Evolutionary conservation across 768 basidiomycete species (phyloP).

Genomic region (Punctularia strigosozonata): DNA sequence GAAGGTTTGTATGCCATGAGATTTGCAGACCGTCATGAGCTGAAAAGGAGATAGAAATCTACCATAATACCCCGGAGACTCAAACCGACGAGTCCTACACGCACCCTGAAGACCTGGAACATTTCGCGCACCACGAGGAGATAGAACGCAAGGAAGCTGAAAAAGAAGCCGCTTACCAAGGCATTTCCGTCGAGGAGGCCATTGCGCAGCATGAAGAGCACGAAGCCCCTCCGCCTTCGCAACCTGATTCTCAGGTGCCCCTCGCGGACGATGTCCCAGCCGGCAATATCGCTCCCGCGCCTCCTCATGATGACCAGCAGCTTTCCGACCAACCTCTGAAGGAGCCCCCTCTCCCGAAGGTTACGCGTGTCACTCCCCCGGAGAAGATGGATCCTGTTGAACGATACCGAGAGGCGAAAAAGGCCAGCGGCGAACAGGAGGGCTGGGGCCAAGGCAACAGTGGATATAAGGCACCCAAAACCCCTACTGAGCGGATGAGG

Average conservation of each 20-base stretch:
- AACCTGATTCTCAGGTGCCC: neutral
- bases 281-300: conserved; percentile 11
- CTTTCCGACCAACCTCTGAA: conserved; percentile 8
- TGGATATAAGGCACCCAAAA: conserved; percentile 64
- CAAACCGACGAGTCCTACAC: conserved; percentile 92
- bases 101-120: conserved; percentile 89
- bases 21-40: too few species aligned
- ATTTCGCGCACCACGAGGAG: conserved; percentile 78
- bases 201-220: conserved; percentile 34
- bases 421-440: conserved; percentile 39
- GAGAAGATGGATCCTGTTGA: conserved; percentile 59
- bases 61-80: conserved; percentile 92
- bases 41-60: conserved; percentile 76
- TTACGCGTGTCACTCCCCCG: conserved; percentile 46
- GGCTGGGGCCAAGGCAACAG: conserved; percentile 64
- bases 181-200: conserved; percentile 67
- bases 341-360: conserved; percentile 28
- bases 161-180: conserved; percentile 75
- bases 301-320: conserved; percentile 26
- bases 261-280: conserved; percentile 8
- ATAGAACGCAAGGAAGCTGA: conserved; percentile 82
- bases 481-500: conserved; percentile 69
- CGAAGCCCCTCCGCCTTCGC: neutral
- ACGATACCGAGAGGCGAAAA: conserved; percentile 44
- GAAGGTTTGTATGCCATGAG: conserved; percentile 66